Base-by-base conservation (phyloP, 2,329 filamentous ascomycete species). In the Paraphaeosphaeria minitans region DNA sequence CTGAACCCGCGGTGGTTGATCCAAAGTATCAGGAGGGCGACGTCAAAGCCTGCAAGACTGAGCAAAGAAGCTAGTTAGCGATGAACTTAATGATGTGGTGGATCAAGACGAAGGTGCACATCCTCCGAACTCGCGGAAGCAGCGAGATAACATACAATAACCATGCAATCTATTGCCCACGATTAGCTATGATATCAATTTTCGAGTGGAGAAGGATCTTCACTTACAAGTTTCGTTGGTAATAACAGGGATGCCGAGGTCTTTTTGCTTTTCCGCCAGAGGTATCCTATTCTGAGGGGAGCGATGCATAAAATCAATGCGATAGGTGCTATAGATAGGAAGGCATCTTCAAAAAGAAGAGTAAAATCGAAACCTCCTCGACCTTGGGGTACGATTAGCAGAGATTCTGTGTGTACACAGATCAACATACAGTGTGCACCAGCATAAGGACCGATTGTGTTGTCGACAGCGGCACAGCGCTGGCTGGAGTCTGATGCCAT, bases 311-410 rank as follows among this genome's bases (percentile, higher is more conserved):
- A 56, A n/a, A 77, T 52, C 29, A 77, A 41, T 12, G 64, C 64
- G 10, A 73, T 56, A 22, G 74, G 74, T 19, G 66, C 35, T 41
- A 77, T 69, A 0, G 70, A 72, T 27, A 78, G 66, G 37, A 77
- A 63, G 10, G 69, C 50, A 27, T 76, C 69, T 46, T 76, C 72
- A 56, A 78, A 78, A 13, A 74, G 64, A 29, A 77, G 59, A 16
- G 75, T 77, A 46, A 78, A 77, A 46, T 78, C 75, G 50, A 78
- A 78, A 4, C 69, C 70, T 50, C 72, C 73, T 53, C 76, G 70
- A 63, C 51, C 51, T 53, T 16, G 3, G 33, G 33, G 10, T 27
- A 9, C 37, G 24, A 8, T 53, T 22, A 53, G 51, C 22, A 13
- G 4, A 33, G 12, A 12, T 45, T 33, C 27, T 7, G 24, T 2